Evolutionary conservation across 1,284 basidiomycete species (phyloP).

Genomic region (Ustilago shanxiensis): DNA sequence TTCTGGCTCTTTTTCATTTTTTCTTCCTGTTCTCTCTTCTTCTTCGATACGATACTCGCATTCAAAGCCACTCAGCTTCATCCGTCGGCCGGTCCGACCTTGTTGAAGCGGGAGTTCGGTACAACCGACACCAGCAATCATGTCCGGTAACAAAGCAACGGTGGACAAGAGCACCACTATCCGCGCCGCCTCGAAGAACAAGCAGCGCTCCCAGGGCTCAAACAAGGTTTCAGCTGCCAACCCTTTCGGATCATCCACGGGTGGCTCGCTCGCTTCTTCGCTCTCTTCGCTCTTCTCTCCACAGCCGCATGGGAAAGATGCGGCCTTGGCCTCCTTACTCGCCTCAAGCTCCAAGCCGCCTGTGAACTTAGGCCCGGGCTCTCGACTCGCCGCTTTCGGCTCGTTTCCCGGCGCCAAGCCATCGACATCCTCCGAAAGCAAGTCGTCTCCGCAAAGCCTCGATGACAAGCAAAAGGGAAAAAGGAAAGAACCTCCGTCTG

Average conservation of each 20-base stretch:
- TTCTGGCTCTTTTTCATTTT: background rate
- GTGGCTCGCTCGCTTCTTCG: conserved; percentile 42
- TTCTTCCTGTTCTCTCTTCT: conserved; percentile 5
- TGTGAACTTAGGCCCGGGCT: conserved; percentile 17
- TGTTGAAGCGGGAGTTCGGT: background rate
- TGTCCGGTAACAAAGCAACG: conserved; percentile 35
- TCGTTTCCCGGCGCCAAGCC: conserved; percentile 18
- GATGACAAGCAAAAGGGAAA: conserved; percentile 24
- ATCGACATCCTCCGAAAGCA: background rate
- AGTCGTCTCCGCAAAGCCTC: conserved; percentile 5
- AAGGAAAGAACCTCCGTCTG: conserved; percentile 1
- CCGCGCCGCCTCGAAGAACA: conserved; percentile 44
- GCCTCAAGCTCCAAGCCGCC: conserved; percentile 41
- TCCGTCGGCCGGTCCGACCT: background rate
- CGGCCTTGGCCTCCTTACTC: conserved; percentile 38
- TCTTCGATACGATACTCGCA: background rate
- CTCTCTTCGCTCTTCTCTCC: conserved; percentile 50
- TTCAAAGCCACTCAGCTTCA: background rate
- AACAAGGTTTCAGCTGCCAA: conserved; percentile 11
- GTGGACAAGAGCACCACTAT: conserved; percentile 41
- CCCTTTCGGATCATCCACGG: conserved; percentile 29
- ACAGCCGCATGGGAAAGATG: conserved; percentile 49
- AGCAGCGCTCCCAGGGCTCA: conserved; percentile 30
- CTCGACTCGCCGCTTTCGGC: conserved; percentile 33
- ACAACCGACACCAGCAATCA: background rate